Evolutionary conservation across 306 rosid genomes (phyloP).

Genomic region (Gleditsia sinensis): DNA sequence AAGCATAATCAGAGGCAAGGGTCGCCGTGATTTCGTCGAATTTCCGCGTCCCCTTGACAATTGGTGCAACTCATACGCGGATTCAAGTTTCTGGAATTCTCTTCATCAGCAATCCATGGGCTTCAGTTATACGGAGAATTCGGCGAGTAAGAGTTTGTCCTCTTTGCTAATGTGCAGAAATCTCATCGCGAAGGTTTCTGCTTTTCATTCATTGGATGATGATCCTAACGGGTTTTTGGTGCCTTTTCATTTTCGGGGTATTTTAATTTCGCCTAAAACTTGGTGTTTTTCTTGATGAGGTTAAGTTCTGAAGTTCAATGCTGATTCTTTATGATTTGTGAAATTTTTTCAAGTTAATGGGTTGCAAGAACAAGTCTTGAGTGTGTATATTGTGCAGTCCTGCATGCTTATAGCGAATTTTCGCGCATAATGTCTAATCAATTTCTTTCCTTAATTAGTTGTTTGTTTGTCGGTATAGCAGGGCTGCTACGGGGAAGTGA

Average conservation of each 20-base stretch:
- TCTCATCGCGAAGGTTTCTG: constrained; percentile 27
- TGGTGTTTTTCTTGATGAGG: not conserved
- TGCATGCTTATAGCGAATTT: not conserved
- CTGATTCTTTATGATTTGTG: constrained; percentile 3
- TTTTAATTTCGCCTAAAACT: not conserved
- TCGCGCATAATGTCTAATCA: not conserved
- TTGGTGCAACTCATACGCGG: not conserved
- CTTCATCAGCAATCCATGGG: not conserved
- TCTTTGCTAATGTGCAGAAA: not conserved
- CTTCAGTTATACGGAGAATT: not conserved
- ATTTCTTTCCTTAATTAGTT: not conserved
- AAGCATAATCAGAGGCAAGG: constrained; percentile 28
- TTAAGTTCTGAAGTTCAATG: constrained; percentile 11
- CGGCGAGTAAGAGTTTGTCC: not conserved
- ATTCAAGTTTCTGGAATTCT: not conserved
- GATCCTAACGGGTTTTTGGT: not conserved
- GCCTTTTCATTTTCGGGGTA: constrained; percentile 17
- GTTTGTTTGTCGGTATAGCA: not conserved
- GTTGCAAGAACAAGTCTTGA: not conserved
- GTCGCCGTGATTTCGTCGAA: not conserved
- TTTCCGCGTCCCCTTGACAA: not conserved
- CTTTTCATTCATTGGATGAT: constrained; percentile 22
- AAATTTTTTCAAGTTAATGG: not conserved
- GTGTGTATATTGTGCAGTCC: not conserved
- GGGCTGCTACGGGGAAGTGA: not conserved